phyloP scores from a whole-genome alignment of 208 protist genomes.

The Crithidia brevicula region DNA sequence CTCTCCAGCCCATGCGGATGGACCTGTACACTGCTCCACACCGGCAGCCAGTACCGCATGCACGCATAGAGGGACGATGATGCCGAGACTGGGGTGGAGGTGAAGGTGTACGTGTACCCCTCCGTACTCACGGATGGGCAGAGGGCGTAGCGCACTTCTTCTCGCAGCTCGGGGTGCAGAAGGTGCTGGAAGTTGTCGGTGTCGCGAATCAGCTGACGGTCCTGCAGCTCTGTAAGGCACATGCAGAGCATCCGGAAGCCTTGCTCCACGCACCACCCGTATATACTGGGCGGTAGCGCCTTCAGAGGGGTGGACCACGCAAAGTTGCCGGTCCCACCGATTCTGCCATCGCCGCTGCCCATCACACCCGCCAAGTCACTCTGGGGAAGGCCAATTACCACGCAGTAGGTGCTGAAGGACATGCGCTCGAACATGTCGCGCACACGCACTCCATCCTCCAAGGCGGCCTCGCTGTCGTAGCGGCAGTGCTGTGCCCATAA shows the following conservation, averaged over 20 bases:
- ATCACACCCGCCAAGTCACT: slow-evolving; percentile 53
- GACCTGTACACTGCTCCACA: slow-evolving; percentile 20
- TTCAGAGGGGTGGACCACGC: slow-evolving; percentile 55
- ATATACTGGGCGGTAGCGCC: slow-evolving; percentile 55
- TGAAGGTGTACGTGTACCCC: slow-evolving; percentile 26
- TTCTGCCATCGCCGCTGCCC: neutral
- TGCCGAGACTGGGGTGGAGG: slow-evolving; percentile 15
- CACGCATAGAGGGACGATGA: slow-evolving; percentile 44
- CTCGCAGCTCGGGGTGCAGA: slow-evolving; percentile 20
- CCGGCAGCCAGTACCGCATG: slow-evolving; percentile 71
- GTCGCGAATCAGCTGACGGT: slow-evolving; percentile 42
- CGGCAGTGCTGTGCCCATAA: slow-evolving; percentile 72
- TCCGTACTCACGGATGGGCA: slow-evolving; percentile 17
- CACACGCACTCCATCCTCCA: slow-evolving; percentile 26
- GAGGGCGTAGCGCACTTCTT: slow-evolving; percentile 31
- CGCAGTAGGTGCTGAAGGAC: slow-evolving; percentile 82
- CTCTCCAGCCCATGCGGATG: neutral
- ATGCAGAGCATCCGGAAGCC: slow-evolving; percentile 44
- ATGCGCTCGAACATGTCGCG: slow-evolving; percentile 63
- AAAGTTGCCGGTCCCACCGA: neutral
- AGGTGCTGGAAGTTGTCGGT: slow-evolving; percentile 28
- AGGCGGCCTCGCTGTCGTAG: neutral
- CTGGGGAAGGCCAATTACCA: slow-evolving; percentile 69
- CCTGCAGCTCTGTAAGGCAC: slow-evolving; percentile 48
- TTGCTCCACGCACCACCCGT: slow-evolving; percentile 45